phyloP scores from a whole-genome alignment of 495 filamentous ascomycete genomes.

The Trichoderma erinaceum region DNA sequence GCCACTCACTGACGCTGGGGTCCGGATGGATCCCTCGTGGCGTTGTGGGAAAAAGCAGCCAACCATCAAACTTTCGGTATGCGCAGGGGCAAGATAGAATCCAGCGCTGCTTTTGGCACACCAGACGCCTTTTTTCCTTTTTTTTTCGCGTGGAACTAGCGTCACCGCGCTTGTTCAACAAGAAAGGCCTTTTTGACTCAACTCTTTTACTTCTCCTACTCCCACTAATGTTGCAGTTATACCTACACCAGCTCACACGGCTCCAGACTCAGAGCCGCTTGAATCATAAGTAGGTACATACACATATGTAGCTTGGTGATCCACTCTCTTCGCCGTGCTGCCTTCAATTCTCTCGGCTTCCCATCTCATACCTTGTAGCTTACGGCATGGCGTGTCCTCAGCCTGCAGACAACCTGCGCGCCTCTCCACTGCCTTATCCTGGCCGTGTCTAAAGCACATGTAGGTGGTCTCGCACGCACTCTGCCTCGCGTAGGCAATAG shows the following conservation, averaged over 20 bases:
- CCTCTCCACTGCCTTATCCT: constrained; percentile 11
- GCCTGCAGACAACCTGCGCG: not conserved
- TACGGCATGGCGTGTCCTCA: constrained; percentile 8
- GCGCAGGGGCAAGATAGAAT: constrained; percentile 1
- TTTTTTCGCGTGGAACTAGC: not conserved
- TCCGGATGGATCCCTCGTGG: constrained; percentile 1
- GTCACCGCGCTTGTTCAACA: constrained; percentile 1
- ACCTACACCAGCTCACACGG: not conserved
- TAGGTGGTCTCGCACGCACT: constrained; percentile 1
- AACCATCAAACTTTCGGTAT: constrained; percentile 1
- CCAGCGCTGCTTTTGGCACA: constrained; percentile 15
- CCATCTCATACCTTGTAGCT: not conserved
- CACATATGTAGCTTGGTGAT: not conserved
- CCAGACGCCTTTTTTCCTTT: not conserved
- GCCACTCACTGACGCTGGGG: not conserved
- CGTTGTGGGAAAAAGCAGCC: not conserved
- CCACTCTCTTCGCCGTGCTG: not conserved
- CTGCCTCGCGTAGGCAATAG: not conserved
- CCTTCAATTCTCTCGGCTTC: not conserved
- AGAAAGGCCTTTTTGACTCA: not conserved
- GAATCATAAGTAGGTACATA: not conserved
- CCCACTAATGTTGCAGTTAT: not conserved
- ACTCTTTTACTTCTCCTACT: not conserved
- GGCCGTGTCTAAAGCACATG: not conserved
- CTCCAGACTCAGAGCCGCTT: not conserved